These are phyloP conservation scores for Suillus clintonianus DNA, from an alignment of 768 basidiomycete genomes.

Conservation along the genomic window DNA sequence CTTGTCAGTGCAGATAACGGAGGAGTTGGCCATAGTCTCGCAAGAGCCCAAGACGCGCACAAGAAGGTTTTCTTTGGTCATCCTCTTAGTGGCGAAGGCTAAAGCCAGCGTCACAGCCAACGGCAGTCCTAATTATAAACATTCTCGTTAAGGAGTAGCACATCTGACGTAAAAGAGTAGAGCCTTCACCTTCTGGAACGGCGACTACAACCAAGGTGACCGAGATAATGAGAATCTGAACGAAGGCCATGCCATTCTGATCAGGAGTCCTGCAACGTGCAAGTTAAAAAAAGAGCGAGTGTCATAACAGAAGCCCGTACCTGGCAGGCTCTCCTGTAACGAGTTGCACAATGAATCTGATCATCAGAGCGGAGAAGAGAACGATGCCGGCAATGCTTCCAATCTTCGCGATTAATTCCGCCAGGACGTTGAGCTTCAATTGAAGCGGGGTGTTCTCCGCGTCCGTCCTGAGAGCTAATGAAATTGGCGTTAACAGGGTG, in stretches of 20 bases:
- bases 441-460: conserved; percentile 91
- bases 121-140: conserved; percentile 65
- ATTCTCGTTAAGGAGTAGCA: background rate
- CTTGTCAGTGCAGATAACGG: conserved; percentile 94
- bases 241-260: conserved; percentile 87
- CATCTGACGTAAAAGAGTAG: background rate
- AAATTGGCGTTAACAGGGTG: background rate
- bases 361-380: conserved; percentile 85
- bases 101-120: conserved; percentile 95
- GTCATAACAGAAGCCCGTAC: conserved; percentile 31
- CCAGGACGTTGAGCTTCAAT: conserved; percentile 89
- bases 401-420: conserved; percentile 92
- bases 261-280: conserved; percentile 56
- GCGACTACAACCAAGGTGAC: conserved; percentile 91
- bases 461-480: conserved; percentile 79
- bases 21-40: conserved; percentile 98
- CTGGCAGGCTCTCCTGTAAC: conserved; percentile 58
- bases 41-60: conserved; percentile 96
- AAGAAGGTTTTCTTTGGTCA: conserved; percentile 93
- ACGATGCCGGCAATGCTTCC: conserved; percentile 81
- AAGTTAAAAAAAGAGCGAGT: background rate
- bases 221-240: conserved; percentile 91
- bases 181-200: conserved; percentile 72
- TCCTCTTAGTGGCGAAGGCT: conserved; percentile 97
- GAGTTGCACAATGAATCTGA: conserved; percentile 92